Evolutionary conservation across 2,329 filamentous ascomycete species (phyloP), one percentile per base, ranked within the genome.

Genomic region (Exophiala sp.): DNA sequence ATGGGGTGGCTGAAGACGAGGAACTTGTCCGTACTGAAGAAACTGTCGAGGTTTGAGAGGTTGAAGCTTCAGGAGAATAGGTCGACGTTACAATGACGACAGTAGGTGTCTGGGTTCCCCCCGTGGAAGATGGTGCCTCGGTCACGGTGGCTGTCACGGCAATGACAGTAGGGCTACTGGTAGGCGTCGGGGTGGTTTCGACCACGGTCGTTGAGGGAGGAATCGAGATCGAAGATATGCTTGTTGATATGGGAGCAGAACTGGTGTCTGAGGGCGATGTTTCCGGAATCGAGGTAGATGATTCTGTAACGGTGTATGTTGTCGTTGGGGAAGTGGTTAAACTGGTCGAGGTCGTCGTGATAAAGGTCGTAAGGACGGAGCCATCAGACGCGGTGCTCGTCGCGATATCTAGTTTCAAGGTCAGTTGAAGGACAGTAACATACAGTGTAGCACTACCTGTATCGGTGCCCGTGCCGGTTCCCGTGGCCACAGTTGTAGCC

Each of bases 61-160:
- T 52, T 6, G 64, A 56, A 13, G 65, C 57, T 4, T 64, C 59
- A 1, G 63, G 48, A 19, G 63, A 56, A 16, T 55, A 52, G 13
- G 60, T 64, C 13, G 61, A 59, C 16, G 63, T 60, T 11, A 65
- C 52, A n/a, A 64, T 56, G 7, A 62, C 43, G 10, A 57, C 57
- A 7, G 58, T 54, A 34, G 62, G 53, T 41, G 52, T 53, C 10
- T 50, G 50, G 14, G 40, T 44, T 14, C 29, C 37, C 23, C 49
- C 53, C 5, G 55, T 56, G 9, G 60, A 48, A 6, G 59, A 30
- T 10, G 60, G 47, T 3, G 52, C 52, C 45, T 54, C 42, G 3
- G 60, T 61, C 9, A 58, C 51, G 16, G 53, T 54, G 2, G 59
- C 37, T 21, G 60, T 60, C 3, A 61, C 50, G 9, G 52, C 49